These are phyloP conservation scores for Ustilago curta DNA, from an alignment of 1,284 basidiomycete species.

Conservation along the genomic window DNA sequence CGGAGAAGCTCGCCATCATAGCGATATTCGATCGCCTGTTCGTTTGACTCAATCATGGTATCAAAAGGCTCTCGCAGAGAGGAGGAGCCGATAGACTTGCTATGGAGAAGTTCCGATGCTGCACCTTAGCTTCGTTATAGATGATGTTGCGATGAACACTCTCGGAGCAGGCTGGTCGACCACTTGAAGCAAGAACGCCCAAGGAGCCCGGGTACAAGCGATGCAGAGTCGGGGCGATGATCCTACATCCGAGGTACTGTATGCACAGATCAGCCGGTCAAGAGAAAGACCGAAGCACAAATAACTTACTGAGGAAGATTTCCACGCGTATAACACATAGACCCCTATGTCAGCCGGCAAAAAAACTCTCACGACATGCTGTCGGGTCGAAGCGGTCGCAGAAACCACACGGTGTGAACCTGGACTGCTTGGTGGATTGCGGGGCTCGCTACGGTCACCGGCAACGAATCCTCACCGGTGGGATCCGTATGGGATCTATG, in stretches of 20 bases:
- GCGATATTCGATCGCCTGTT: constrained; percentile 11
- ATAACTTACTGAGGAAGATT: background rate
- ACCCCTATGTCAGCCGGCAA: background rate
- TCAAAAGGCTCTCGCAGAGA: background rate
- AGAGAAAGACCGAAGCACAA: background rate
- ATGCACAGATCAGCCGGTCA: background rate
- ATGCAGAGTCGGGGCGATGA: background rate
- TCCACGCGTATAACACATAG: background rate
- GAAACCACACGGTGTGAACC: background rate
- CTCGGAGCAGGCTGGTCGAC: background rate
- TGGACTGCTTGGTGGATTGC: background rate
- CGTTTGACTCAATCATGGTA: constrained; percentile 13
- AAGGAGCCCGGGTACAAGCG: background rate
- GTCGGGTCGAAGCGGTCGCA: no score
- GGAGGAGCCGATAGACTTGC: background rate
- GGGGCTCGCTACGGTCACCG: background rate
- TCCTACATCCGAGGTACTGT: background rate
- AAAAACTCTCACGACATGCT: background rate
- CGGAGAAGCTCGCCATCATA: constrained; percentile 20
- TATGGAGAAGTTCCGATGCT: background rate
- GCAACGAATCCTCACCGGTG: background rate
- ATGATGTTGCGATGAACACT: background rate
- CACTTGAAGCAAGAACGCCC: background rate
- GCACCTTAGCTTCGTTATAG: background rate
- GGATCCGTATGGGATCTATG: no score